Percentiles rank a stretch among this genome's conserved stretches.
These are phyloP conservation scores for Phytopythium helicoides DNA, from an alignment of 352 stramenopile genomes.

Conservation along the genomic window DNA sequence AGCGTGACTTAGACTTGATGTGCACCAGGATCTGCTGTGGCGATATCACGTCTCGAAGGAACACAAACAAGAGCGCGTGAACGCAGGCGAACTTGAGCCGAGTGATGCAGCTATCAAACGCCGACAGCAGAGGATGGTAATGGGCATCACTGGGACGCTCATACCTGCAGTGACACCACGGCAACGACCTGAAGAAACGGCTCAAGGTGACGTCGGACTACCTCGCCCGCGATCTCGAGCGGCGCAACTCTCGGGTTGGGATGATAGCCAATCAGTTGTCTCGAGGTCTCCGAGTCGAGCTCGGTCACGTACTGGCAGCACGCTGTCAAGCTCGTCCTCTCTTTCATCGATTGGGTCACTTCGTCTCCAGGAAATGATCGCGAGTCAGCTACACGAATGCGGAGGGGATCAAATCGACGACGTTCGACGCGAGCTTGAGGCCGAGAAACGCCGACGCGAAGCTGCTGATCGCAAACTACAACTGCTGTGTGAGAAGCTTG, in stretches of 20 bases:
- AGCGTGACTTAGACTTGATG: no score
- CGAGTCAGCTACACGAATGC: slow-evolving; percentile 32
- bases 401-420: slow-evolving; percentile 25
- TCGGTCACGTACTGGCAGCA: not conserved
- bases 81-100: slow-evolving; percentile 27
- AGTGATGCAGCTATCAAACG: slow-evolving; percentile 24
- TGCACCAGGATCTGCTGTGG: slow-evolving; percentile 51
- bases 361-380: slow-evolving; percentile 33
- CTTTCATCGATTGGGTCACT: slow-evolving; percentile 22
- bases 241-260: no score
- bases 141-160: slow-evolving; percentile 47
- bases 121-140: slow-evolving; percentile 35
- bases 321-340: slow-evolving; percentile 4
- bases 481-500: slow-evolving; percentile 44
- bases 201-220: not conserved
- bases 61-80: slow-evolving; percentile 40
- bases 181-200: not conserved
- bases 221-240: no score
- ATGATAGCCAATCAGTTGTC: not conserved
- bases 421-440: slow-evolving; percentile 22
- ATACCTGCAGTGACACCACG: slow-evolving; percentile 44
- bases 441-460: slow-evolving; percentile 35
- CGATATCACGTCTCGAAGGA: slow-evolving; percentile 48
- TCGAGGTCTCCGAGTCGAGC: not conserved
- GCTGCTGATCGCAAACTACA: slow-evolving; percentile 36